These are phyloP conservation scores for Aspergillus homomorphus DNA, from an alignment of 495 filamentous ascomycete species.

Conservation along the genomic window DNA sequence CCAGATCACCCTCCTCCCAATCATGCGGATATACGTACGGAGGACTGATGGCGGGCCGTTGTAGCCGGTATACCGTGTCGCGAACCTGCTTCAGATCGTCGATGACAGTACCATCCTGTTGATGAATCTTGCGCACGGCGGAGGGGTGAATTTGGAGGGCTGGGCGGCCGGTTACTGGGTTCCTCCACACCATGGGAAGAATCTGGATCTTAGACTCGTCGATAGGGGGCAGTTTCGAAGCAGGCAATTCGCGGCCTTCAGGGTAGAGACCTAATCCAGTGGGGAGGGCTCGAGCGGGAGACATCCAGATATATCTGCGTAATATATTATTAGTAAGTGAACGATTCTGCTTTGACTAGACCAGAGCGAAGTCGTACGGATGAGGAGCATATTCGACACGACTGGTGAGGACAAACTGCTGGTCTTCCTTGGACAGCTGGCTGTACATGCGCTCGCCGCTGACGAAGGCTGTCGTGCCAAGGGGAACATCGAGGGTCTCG, in stretches of 20 bases:
- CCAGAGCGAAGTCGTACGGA: constrained; percentile 34
- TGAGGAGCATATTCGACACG: constrained; percentile 72
- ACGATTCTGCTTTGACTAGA: background rate
- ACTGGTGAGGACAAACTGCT: constrained; percentile 60
- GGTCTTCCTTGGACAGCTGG: constrained; percentile 57
- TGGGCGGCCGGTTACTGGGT: constrained; percentile 62
- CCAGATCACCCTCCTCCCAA: constrained; percentile 70
- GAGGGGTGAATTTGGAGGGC: constrained; percentile 70
- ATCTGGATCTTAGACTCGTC: constrained; percentile 63
- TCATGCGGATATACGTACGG: constrained; percentile 67
- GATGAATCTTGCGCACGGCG: constrained; percentile 62
- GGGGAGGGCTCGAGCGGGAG: constrained; percentile 56
- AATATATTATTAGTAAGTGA: background rate
- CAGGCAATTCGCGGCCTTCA: constrained; percentile 55
- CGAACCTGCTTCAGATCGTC: constrained; percentile 64
- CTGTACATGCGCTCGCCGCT: constrained; percentile 65
- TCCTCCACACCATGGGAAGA: constrained; percentile 70
- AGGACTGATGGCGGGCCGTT: constrained; percentile 68
- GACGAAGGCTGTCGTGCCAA: constrained; percentile 75
- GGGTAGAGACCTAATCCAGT: constrained; percentile 65
- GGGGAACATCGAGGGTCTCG: constrained; percentile 64
- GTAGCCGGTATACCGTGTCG: constrained; percentile 61
- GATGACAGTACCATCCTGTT: constrained; percentile 58
- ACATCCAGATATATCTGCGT: constrained; percentile 68
- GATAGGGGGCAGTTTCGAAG: constrained; percentile 57